Percentiles rank a stretch among this genome's conserved stretches.
Evolutionary conservation across 352 stramenopile genomes (phyloP).

Genomic region (Blastocystis sp.): DNA sequence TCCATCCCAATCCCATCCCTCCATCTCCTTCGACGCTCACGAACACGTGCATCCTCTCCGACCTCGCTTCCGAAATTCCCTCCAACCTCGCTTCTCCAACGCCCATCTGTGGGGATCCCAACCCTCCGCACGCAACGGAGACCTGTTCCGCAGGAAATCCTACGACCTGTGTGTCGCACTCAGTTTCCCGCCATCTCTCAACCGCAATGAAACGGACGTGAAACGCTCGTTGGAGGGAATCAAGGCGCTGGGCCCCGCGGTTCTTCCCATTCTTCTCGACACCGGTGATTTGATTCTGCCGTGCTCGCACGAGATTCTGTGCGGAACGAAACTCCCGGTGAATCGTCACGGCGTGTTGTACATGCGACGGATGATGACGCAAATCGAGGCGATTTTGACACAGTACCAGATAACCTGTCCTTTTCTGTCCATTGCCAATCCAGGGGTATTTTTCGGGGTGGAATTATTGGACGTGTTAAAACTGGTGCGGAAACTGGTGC

Average conservation of each 20-base stretch:
- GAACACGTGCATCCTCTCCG: neutral
- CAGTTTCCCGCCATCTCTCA: neutral
- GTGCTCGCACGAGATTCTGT: neutral
- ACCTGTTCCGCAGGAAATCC: neutral
- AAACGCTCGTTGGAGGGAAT: neutral
- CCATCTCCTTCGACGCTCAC: neutral
- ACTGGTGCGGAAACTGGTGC: neutral
- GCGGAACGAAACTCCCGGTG: neutral
- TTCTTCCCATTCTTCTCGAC: neutral
- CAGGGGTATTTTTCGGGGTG: neutral
- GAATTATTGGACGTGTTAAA: neutral
- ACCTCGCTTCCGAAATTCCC: neutral
- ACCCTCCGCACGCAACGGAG: neutral
- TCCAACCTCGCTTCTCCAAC: neutral
- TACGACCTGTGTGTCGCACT: neutral
- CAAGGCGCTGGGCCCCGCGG: neutral
- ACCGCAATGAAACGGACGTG: neutral
- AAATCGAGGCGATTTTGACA: neutral
- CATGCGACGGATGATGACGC: neutral
- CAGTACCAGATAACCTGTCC: neutral
- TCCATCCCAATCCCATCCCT: no score
- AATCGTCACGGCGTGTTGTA: neutral
- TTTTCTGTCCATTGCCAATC: neutral
- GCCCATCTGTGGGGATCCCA: neutral
- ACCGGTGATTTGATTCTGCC: neutral